Percentiles rank a stretch among this genome's conserved stretches.
Conservation (phyloP, 768 basidiomycete species). For the Nevesoporus exiguus region DNA sequence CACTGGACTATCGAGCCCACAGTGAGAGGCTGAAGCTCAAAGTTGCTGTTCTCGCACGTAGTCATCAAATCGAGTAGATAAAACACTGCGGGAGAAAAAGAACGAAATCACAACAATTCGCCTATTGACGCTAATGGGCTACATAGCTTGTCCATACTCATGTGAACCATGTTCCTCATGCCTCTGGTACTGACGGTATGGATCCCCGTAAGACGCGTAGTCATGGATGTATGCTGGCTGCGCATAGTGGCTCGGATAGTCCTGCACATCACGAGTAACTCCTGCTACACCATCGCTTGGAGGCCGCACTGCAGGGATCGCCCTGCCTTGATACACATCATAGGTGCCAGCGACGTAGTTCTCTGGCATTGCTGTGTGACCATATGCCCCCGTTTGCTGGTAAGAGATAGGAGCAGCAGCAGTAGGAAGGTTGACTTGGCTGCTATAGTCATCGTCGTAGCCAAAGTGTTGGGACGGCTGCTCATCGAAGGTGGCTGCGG, state of each 20-base stretch:
- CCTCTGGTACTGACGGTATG: constrained; percentile 28
- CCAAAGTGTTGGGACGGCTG: constrained; percentile 46
- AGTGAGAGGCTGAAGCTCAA: neutral
- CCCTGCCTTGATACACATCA: constrained; percentile 54
- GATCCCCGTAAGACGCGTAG: constrained; percentile 27
- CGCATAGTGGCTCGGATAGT: constrained; percentile 32
- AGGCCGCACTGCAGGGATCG: constrained; percentile 33
- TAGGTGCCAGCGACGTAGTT: constrained; percentile 44
- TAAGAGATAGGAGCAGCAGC: constrained; percentile 59
- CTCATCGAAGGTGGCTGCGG: constrained; percentile 50
- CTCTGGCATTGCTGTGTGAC: constrained; percentile 17
- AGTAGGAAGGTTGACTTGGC: constrained; percentile 54
- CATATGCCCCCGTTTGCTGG: constrained; percentile 29
- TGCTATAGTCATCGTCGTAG: constrained; percentile 71
- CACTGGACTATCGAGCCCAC: neutral
- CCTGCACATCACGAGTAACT: constrained; percentile 39
- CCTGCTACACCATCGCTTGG: constrained; percentile 32
- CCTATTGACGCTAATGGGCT: constrained; percentile 16
- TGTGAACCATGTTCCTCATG: constrained; percentile 27
- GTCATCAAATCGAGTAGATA: constrained; percentile 25
- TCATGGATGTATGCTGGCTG: constrained; percentile 27
- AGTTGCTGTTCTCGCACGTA: neutral
- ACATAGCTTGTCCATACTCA: constrained; percentile 34
- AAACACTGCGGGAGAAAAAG: constrained; percentile 21
- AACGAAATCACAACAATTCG: constrained; percentile 16